Conservation (phyloP, 352 stramenopile genomes). For the Phytophthora colocasiae region DNA sequence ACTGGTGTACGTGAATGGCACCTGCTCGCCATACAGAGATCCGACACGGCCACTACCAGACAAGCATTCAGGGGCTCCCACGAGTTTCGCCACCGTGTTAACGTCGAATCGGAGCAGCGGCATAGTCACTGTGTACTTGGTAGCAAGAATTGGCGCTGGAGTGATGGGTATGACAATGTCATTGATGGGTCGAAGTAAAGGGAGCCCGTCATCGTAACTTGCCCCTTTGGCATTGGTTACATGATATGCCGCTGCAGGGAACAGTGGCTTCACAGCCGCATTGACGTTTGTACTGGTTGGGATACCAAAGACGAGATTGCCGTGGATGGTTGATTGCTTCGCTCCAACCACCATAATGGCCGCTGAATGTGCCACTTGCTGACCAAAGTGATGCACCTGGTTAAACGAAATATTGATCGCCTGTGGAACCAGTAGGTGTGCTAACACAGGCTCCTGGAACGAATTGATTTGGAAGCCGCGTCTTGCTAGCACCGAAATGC, state of each 20-base stretch:
- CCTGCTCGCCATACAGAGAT: conserved; percentile 54
- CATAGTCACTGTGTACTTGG: conserved; percentile 48
- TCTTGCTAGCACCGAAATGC: conserved; percentile 56
- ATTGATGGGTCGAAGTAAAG: conserved; percentile 42
- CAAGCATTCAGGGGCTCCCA: conserved; percentile 67
- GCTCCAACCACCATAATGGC: conserved; percentile 64
- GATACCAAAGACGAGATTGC: conserved; percentile 69
- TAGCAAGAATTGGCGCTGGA: conserved; percentile 39
- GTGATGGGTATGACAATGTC: conserved; percentile 42
- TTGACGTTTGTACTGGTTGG: conserved; percentile 24
- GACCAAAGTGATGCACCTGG: conserved; percentile 75
- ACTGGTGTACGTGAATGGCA: conserved; percentile 58
- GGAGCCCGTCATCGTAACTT: conserved; percentile 25
- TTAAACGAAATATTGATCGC: conserved; percentile 73
- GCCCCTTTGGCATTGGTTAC: conserved; percentile 57
- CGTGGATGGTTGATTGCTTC: conserved; percentile 52
- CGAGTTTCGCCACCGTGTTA: conserved; percentile 69
- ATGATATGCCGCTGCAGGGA: conserved; percentile 39
- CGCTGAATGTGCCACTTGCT: conserved; percentile 53
- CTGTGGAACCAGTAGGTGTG: conserved; percentile 50
- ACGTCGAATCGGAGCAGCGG: conserved; percentile 61
- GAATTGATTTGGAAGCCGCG: conserved; percentile 44
- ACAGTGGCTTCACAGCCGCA: conserved; percentile 2
- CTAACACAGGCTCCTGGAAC: conserved; percentile 41
- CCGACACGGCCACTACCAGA: conserved; percentile 59